A percentile compares a stretch with the other conserved stretches of the same genome.
Evolutionary conservation across 2,329 filamentous ascomycete genomes (phyloP).

Genomic region (Colletotrichum endophyticum): DNA sequence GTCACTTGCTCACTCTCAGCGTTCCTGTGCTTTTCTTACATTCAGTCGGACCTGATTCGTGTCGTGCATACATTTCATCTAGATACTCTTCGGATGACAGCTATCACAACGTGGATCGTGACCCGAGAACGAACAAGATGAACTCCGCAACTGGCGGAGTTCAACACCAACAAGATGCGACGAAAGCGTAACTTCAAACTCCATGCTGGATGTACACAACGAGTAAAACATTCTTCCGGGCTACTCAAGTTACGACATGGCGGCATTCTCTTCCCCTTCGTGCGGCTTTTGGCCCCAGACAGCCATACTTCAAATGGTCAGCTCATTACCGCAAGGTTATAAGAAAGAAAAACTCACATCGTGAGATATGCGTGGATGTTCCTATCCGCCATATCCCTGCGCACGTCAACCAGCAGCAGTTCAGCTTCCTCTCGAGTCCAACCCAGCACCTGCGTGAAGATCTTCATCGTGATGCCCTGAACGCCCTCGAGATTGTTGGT

Average conservation of each 20-base stretch:
- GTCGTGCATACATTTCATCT: background rate
- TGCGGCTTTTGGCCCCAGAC: slow-evolving; percentile 7
- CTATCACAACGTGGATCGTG: background rate
- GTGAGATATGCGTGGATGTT: slow-evolving; percentile 36
- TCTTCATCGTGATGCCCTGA: slow-evolving; percentile 33
- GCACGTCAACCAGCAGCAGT: slow-evolving; percentile 32
- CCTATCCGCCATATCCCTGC: slow-evolving; percentile 31
- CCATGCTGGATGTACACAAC: background rate
- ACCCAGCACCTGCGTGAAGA: slow-evolving; percentile 34
- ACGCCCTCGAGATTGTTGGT: slow-evolving; percentile 35
- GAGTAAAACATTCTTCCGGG: background rate
- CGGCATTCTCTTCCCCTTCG: background rate
- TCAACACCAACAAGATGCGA: background rate
- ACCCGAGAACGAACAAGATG: background rate
- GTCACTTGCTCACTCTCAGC: background rate
- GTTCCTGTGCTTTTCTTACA: background rate
- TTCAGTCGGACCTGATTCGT: background rate
- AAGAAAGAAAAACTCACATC: slow-evolving; percentile 23
- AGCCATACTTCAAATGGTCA: background rate
- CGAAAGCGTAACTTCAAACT: background rate
- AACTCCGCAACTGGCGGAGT: background rate
- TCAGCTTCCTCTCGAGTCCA: slow-evolving; percentile 35
- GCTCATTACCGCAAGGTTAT: background rate
- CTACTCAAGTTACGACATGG: background rate
- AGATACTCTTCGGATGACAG: background rate